Conservation (phyloP, 2,329 filamentous ascomycete genomes). For the Curvularia sp. region DNA sequence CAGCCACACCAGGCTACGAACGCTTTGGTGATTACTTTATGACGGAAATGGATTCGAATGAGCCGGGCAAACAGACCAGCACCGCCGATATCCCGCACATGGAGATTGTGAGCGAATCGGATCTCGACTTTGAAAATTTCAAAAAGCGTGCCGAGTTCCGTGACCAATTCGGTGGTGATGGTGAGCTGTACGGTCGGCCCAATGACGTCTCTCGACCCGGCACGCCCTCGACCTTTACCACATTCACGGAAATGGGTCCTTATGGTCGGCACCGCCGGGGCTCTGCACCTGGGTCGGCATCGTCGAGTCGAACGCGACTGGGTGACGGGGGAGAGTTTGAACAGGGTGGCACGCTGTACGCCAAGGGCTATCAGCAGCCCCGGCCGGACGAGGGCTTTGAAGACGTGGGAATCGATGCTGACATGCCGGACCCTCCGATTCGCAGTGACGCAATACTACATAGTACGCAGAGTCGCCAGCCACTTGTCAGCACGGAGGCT, state of each 20-base stretch:
- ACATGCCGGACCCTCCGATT: slow-evolving; percentile 33
- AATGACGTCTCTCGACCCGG: slow-evolving; percentile 59
- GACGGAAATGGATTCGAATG: slow-evolving; percentile 72
- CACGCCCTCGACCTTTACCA: slow-evolving; percentile 42
- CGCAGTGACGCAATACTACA: slow-evolving; percentile 31
- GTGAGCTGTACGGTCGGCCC: slow-evolving; percentile 63
- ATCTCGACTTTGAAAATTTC: slow-evolving; percentile 88
- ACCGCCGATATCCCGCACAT: slow-evolving; percentile 63
- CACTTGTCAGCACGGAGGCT: slow-evolving; percentile 21
- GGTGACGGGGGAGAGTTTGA: slow-evolving; percentile 27
- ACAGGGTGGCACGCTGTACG: slow-evolving; percentile 33
- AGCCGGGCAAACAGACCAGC: slow-evolving; percentile 58
- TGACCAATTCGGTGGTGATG: slow-evolving; percentile 78
- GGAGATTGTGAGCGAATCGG: slow-evolving; percentile 83
- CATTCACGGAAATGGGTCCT: slow-evolving; percentile 30
- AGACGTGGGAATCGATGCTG: slow-evolving; percentile 29
- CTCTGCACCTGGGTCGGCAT: slow-evolving; percentile 20
- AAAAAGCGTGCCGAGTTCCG: slow-evolving; percentile 89
- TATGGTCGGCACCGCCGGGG: slow-evolving; percentile 21
- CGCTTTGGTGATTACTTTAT: slow-evolving; percentile 76
- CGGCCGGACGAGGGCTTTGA: slow-evolving; percentile 24
- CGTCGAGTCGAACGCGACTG: slow-evolving; percentile 33
- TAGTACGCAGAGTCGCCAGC: slow-evolving; percentile 24
- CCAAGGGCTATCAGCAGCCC: slow-evolving; percentile 34
- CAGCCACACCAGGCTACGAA: slow-evolving; percentile 63